Base-by-base conservation (phyloP, 345 rosid genomes). In the Hypericum perforatum region DNA sequence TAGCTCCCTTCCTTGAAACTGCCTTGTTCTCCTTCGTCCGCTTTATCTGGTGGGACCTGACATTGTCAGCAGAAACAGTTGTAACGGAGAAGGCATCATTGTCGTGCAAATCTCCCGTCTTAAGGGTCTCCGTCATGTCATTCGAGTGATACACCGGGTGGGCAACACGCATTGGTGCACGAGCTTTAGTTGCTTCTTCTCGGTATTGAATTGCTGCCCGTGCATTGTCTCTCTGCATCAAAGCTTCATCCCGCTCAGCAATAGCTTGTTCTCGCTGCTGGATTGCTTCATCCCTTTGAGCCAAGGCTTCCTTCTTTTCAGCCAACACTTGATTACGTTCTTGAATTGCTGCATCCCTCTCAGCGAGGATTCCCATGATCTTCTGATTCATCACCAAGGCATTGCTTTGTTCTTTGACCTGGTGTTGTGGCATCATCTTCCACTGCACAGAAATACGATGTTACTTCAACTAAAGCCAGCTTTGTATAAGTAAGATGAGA, bases 331-430 rank as follows among this genome's bases (percentile, higher is more conserved):
- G 67, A 59, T 82, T 77, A 54, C 85, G 63, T 71, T 88, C 98
- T 49, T 67, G 76, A 45, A 81, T 58, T 14, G 98, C 96, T 37
- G 78, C 73, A 54, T 88, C 90, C 52, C 84, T 78, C 65, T 92
- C 98, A 6, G 78, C 88, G 14, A 88, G 79, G 47, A 88, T 88
- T 9, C 80, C 59, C 90, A 82, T 81, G 53, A 83, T 82, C 78
- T 87, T 92, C 83, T 82, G 78, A 66, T 88, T 92, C 95, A 83
- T 83, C 16, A 80, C 82, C 48, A 92, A 57, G 6, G 95, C 98
- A 63, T 85, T 82, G 8, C 69, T 75, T 52, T 70, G 85, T 56
- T 83, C 98, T 71, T 92, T 92, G 44, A 76, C 58, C 65, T 76
- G 94, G 76, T 82, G 89, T 59, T 71, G 91, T 7, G 91, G 77